phyloP scores from a whole-genome alignment of 2,329 filamentous ascomycete species.

The Claviceps quebecensis region DNA sequence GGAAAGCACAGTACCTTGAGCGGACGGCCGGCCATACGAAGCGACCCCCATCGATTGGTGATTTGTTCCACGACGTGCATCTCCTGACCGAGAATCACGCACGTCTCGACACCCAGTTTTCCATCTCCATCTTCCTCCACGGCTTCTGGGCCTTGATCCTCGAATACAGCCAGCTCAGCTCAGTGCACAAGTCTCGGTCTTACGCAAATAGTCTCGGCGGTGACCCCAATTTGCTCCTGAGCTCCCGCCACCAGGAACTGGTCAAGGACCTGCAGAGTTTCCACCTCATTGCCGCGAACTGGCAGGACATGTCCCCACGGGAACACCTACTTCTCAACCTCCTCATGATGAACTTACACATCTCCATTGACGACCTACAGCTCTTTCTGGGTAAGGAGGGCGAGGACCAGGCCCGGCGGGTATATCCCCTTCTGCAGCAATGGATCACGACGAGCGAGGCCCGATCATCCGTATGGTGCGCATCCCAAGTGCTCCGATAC shows the following conservation, averaged over 20 bases:
- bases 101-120: constrained; percentile 40
- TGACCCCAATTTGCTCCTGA: constrained; percentile 31
- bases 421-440: constrained; percentile 42
- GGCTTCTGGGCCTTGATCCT: constrained; percentile 52
- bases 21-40: constrained; percentile 22
- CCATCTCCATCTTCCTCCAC: constrained; percentile 47
- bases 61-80: constrained; percentile 42
- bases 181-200: constrained; percentile 32
- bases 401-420: constrained; percentile 46
- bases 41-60: constrained; percentile 36
- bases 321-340: constrained; percentile 37
- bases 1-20: constrained; percentile 46
- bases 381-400: constrained; percentile 51
- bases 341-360: constrained; percentile 49
- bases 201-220: constrained; percentile 27
- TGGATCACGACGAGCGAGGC: constrained; percentile 44
- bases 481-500: constrained; percentile 50
- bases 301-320: constrained; percentile 29
- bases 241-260: constrained; percentile 47
- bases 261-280: constrained; percentile 40
- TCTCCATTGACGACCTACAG: constrained; percentile 51
- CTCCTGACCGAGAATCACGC: constrained; percentile 33
- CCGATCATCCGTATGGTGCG: constrained; percentile 50
- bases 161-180: constrained; percentile 49
- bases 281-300: constrained; percentile 26